phyloP scores from a whole-genome alignment of 2,329 filamentous ascomycete genomes.

The Xylariaceae sp. region DNA sequence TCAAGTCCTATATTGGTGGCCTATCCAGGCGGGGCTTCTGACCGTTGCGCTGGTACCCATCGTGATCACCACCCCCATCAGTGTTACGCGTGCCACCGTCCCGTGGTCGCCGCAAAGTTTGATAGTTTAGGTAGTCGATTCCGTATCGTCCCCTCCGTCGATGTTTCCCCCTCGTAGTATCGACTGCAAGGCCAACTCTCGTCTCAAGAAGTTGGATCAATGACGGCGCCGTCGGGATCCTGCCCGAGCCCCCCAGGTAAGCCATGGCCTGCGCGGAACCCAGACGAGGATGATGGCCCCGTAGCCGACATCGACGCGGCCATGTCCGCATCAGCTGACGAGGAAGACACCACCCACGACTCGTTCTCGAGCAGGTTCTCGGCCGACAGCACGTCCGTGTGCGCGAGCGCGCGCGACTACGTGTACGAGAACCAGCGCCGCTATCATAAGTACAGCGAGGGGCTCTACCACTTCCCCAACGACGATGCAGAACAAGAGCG shows the following conservation, averaged over 20 bases:
- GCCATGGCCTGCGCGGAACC: slow-evolving; percentile 11
- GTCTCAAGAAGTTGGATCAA: slow-evolving; percentile 15
- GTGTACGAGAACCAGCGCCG: slow-evolving; percentile 48
- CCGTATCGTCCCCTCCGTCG: background rate
- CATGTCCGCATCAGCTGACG: slow-evolving; percentile 20
- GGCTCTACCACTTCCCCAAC: slow-evolving; percentile 44
- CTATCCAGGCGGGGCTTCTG: slow-evolving; percentile 23
- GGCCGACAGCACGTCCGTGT: slow-evolving; percentile 35
- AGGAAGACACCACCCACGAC: slow-evolving; percentile 18
- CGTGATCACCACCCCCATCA: slow-evolving; percentile 9
- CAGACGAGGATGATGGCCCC: slow-evolving; percentile 5
- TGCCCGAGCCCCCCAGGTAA: slow-evolving; percentile 14
- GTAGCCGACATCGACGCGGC: slow-evolving; percentile 16
- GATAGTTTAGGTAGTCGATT: background rate
- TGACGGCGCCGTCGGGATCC: slow-evolving; percentile 20
- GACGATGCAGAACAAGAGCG: slow-evolving; percentile 49
- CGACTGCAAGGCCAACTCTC: background rate
- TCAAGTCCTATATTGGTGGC: slow-evolving; percentile 17
- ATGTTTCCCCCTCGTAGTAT: background rate
- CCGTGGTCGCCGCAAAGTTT: background rate
- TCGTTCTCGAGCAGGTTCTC: slow-evolving; percentile 19
- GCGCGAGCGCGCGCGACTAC: slow-evolving; percentile 43
- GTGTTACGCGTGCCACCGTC: slow-evolving; percentile 4
- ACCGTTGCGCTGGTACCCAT: slow-evolving; percentile 28
- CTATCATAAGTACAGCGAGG: slow-evolving; percentile 46